Evolutionary conservation across 2,329 filamentous ascomycete genomes (phyloP), one percentile per base, ranked within the genome.

Genomic region (Penicillium digitatum): DNA sequence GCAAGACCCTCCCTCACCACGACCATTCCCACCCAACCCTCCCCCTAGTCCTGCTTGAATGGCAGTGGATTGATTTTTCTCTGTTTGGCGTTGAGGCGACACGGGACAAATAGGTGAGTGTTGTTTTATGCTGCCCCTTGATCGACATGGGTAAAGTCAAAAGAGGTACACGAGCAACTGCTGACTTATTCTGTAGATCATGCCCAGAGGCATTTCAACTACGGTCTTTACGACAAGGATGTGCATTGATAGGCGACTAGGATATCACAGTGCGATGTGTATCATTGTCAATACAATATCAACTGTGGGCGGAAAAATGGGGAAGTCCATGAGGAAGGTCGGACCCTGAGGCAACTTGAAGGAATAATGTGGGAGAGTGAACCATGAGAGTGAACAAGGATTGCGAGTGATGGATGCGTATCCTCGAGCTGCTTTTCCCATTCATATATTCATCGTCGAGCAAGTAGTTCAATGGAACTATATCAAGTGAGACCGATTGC

Each of bases 11-110:
- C 63, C 63, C 9, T 66, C 63, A 16, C 63, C 63, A 18, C 59
- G 66, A 16, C 73, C 72, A 38, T 70, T 67, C 22, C 73, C 73
- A 45, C 69, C 72, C 18, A 73, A 74, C 54, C 73, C 73, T 22
- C 73, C 73, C 37, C 72, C 72, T 40, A 74, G 73, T 54, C 73
- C 73, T 40, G 72, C 66, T 40, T 73, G 52, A 62, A 49, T 37
- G 48, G n/a, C 34, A 29, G 26, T 27, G 11, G 35, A 32, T 29
- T 44, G 8, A 7, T 20, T 53, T 52, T 7, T 32, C n/a, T 24
- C 57, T 57, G 8, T 52, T 53, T 54, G 61, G 59, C 56, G 55
- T 63, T 61, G 44, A 52, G 55, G 39, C 35, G 50, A 29, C 46
- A 34, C 32, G 47, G 45, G 47, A 29, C 34, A 55, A 55, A 58